phyloP scores from a whole-genome alignment of 2,329 filamentous ascomycete species.

The Epichloe gansuensis region DNA sequence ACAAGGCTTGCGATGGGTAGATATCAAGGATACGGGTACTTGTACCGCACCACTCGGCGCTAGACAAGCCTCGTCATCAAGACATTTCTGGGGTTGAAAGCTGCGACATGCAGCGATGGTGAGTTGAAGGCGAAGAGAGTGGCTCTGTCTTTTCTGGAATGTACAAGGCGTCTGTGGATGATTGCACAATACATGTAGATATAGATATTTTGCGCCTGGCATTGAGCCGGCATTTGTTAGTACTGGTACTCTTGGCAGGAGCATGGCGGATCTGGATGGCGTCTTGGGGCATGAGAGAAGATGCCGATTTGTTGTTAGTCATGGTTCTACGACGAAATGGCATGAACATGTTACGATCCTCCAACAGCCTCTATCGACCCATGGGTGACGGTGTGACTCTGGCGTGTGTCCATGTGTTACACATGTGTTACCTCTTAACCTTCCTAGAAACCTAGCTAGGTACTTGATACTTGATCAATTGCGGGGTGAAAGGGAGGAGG shows the following conservation, averaged over 20 bases:
- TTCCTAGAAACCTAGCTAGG: too few relatives aligned
- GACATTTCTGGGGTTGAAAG: neutral
- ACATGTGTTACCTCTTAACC: too few relatives aligned
- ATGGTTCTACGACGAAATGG: constrained; percentile 20
- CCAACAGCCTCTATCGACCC: neutral
- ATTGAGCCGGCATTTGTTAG: constrained; percentile 1
- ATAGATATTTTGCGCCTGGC: constrained; percentile 8
- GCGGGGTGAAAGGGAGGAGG: too few relatives aligned
- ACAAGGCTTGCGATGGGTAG: neutral
- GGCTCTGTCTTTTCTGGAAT: constrained; percentile 6
- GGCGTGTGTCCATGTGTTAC: neutral
- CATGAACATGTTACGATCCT: constrained; percentile 16
- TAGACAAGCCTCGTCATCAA: neutral
- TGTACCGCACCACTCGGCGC: neutral
- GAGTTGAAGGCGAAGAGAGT: neutral
- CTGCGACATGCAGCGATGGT: neutral
- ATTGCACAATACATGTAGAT: constrained; percentile 11
- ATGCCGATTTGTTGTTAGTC: constrained; percentile 16
- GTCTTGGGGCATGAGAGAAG: constrained; percentile 9
- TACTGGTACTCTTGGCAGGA: constrained; percentile 9
- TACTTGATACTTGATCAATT: too few relatives aligned
- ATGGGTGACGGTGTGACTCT: neutral
- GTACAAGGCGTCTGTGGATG: constrained; percentile 5
- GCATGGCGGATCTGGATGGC: constrained; percentile 13
- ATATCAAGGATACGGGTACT: neutral